Base-by-base conservation (phyloP, 2,329 filamentous ascomycete species). In the Arthroderma sp. region DNA sequence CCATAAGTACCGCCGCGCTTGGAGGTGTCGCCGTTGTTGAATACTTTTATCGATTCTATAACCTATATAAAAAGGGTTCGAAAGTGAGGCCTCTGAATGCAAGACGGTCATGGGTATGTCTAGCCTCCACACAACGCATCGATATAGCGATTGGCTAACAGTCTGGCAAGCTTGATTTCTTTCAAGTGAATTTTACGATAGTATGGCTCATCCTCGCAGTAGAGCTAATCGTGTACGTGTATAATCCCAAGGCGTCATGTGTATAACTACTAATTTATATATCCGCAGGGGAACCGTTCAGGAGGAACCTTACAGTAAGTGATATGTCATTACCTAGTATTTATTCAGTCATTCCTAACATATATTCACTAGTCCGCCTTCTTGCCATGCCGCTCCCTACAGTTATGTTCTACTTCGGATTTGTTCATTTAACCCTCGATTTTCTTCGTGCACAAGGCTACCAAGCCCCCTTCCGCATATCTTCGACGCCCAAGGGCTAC, bases 381-480 rank as follows among this genome's bases (percentile, higher is more conserved):
- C 66, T 75, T 33, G 72, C 72, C 44, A 74, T 74, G 72, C 67
- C 73, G 41, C 68, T 74, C 21, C 72, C 73, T 6, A 72, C 70
- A 21, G 73, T 75, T 38, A 75, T 75, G 72, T 74, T 73, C 61
- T 74, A 75, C 61, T 75, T 75, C 57, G 73, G 73, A 49, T 63
- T 63, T 49, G 70, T 74, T 39, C 71, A 73, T 62, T 66, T 74
- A 13, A 63, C 68, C 28, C 70, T 75, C 55, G 71, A 74, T 56
- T 63, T 74, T 25, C 70, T 74, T n/a, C 72, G 71, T 47, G 68
- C 69, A 41, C 62, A 64, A 56, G 71, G 73, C n/a, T 69, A 66
- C 60, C 73, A 71, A 63, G 78, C 82, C 0, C 82, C 81, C 0
- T 84, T 82, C 64, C 79, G 81, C 49, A 81, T 86, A 60, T 84